phyloP scores from a whole-genome alignment of 108 stramenopile species.

The Cyclotella kingstonii region DNA sequence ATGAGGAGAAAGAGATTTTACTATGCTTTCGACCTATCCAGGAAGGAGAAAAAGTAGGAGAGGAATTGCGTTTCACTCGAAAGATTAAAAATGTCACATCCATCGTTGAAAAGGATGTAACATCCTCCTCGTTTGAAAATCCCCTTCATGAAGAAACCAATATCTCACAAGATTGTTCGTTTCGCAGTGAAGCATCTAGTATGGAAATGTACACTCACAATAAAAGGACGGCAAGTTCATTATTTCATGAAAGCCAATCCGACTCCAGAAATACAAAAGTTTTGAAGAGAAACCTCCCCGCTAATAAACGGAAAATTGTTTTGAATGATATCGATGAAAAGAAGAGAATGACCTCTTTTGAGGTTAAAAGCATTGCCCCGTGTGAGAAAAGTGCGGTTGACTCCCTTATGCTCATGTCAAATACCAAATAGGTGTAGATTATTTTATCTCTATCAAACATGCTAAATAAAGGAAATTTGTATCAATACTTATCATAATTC shows the following conservation, averaged over 20 bases:
- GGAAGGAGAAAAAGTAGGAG: constrained; percentile 64
- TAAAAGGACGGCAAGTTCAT: no score
- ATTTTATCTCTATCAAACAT: no score
- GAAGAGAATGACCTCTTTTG: neutral
- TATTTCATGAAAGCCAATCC: no score
- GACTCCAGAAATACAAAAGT: no score
- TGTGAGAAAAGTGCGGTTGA: constrained; percentile 61
- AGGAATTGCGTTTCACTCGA: constrained; percentile 52
- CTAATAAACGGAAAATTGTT: constrained; percentile 1
- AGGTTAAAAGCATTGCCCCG: neutral
- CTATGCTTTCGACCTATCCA: constrained; percentile 78
- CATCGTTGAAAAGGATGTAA: neutral
- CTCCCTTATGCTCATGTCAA: constrained; percentile 42
- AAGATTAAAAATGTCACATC: neutral
- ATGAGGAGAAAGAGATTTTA: constrained; percentile 57
- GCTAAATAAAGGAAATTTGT: no score
- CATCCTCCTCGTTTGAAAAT: neutral
- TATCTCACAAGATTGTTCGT: no score
- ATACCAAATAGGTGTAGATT: no score
- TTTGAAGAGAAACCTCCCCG: no score
- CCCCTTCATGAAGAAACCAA: neutral
- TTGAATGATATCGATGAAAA: neutral
- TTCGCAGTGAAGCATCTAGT: no score
- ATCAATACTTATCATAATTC: no score
- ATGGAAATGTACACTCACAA: no score